Conservation (phyloP, 78 protist genomes). For the Isochrysis galbana region DNA sequence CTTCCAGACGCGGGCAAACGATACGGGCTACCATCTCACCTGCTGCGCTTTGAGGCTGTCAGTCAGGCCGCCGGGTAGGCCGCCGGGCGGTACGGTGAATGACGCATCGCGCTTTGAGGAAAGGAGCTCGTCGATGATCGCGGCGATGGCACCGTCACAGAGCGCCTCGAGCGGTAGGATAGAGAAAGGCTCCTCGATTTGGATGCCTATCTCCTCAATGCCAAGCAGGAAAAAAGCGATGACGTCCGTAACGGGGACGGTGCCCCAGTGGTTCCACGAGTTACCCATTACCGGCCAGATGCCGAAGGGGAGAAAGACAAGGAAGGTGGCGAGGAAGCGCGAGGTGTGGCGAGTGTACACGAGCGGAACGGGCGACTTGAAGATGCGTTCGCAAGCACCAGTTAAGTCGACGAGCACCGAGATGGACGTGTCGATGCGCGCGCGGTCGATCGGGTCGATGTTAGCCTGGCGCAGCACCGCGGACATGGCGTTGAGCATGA, state of each 20-base stretch:
- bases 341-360: conserved; percentile 18
- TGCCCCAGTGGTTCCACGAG: conserved; percentile 18
- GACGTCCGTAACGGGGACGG: neutral
- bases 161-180: too few relatives aligned
- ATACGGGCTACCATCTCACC: too few relatives aligned
- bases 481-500: neutral
- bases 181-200: too few relatives aligned
- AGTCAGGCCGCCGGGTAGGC: too few relatives aligned
- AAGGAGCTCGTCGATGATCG: too few relatives aligned
- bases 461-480: neutral
- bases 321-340: neutral
- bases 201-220: neutral
- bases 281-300: neutral
- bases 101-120: too few relatives aligned
- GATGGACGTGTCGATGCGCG: neutral
- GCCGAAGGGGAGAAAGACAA: neutral
- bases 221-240: neutral
- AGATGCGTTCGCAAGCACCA: neutral
- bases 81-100: too few relatives aligned
- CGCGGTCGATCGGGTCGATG: neutral
- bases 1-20: too few relatives aligned
- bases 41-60: too few relatives aligned
- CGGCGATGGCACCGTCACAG: too few relatives aligned
- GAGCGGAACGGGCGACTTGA: too few relatives aligned
- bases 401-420: neutral